phyloP scores from a whole-genome alignment of 1,284 basidiomycete species.

The Malassezia yamatoensis region DNA sequence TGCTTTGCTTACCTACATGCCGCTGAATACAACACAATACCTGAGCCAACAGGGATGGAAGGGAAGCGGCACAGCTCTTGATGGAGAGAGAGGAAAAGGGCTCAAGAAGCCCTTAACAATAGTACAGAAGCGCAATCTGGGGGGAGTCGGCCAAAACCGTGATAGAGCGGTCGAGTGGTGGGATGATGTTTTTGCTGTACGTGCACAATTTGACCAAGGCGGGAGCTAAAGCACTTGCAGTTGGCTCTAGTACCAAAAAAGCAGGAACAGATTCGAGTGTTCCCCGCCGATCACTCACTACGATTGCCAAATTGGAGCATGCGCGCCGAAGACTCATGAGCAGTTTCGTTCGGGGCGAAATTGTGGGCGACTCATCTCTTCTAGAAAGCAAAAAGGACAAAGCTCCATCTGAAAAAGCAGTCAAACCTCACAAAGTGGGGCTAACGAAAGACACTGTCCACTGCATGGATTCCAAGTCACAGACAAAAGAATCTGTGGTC shows the following conservation, averaged over 20 bases:
- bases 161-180: constrained; percentile 47
- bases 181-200: constrained; percentile 43
- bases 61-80: constrained; percentile 39
- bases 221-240: constrained; percentile 31
- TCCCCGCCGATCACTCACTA: constrained; percentile 27
- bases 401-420: too few relatives aligned
- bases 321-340: constrained; percentile 40
- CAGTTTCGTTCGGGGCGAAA: constrained; percentile 36
- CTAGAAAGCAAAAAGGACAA: constrained; percentile 2
- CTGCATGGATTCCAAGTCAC: too few relatives aligned
- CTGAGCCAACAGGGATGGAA: constrained; percentile 40
- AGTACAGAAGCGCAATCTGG: constrained; percentile 36
- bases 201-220: constrained; percentile 15
- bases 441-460: too few relatives aligned
- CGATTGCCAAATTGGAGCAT: constrained; percentile 38
- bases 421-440: too few relatives aligned
- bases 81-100: constrained; percentile 35
- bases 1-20: constrained; percentile 20
- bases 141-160: constrained; percentile 41
- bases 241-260: constrained; percentile 8
- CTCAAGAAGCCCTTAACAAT: constrained; percentile 46
- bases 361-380: constrained; percentile 9
- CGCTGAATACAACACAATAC: constrained; percentile 35
- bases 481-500: too few relatives aligned
- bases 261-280: neutral